These are phyloP conservation scores for Actinomucor elegans DNA, from an alignment of 371 early-diverging fungal species.

Conservation along the genomic window DNA sequence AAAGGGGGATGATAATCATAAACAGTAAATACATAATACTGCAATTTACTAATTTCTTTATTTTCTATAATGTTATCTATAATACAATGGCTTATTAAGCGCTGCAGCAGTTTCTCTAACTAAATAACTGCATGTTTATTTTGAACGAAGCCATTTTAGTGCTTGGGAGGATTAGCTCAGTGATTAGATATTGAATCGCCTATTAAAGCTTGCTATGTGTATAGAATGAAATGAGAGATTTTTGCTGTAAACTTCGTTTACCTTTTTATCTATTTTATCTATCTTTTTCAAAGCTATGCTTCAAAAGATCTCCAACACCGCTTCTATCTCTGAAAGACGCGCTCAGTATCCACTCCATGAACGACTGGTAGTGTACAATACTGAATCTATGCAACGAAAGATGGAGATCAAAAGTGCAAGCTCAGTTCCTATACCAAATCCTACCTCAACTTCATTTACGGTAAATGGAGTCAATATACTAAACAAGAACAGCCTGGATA, in stretches of 20 bases:
- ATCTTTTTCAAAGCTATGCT: background rate
- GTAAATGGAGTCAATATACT: slow-evolving; percentile 60
- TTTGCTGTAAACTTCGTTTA: background rate
- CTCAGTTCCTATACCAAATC: background rate
- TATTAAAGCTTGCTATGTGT: too few relatives aligned
- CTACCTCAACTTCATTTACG: background rate
- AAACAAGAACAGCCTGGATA: slow-evolving; percentile 54
- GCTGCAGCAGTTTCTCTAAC: too few relatives aligned
- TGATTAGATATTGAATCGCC: too few relatives aligned
- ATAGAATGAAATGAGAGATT: too few relatives aligned
- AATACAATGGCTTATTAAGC: too few relatives aligned
- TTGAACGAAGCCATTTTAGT: too few relatives aligned
- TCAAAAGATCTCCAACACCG: background rate
- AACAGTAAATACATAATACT: too few relatives aligned
- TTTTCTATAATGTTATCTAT: too few relatives aligned
- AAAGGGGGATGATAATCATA: too few relatives aligned
- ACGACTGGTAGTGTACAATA: slow-evolving; percentile 1
- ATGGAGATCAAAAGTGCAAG: slow-evolving; percentile 23
- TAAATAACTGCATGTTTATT: too few relatives aligned
- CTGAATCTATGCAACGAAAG: slow-evolving; percentile 6
- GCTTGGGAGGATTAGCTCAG: too few relatives aligned
- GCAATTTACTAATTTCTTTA: too few relatives aligned
- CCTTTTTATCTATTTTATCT: background rate
- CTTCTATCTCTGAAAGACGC: slow-evolving; percentile 5
- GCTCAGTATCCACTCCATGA: slow-evolving; percentile 10